phyloP scores from a whole-genome alignment of 1,284 basidiomycete species.

The Volvariella surrecta region DNA sequence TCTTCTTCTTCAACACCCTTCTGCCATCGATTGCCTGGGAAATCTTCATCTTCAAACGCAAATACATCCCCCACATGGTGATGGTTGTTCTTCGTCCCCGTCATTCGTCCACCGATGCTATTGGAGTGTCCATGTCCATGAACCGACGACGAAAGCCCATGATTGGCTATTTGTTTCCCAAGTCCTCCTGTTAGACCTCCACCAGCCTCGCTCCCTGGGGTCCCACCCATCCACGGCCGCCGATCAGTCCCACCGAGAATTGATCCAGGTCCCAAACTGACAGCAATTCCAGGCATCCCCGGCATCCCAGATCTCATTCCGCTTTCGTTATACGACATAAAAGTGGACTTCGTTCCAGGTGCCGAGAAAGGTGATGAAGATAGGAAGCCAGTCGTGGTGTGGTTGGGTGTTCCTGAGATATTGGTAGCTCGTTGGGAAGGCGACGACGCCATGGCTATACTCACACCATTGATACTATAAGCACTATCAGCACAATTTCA shows the following conservation, averaged over 20 bases:
- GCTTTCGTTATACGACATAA: slow-evolving; percentile 24
- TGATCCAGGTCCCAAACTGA: slow-evolving; percentile 32
- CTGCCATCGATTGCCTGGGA: slow-evolving; percentile 10
- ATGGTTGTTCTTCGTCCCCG: too few relatives aligned
- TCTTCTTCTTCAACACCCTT: too few relatives aligned
- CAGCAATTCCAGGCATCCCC: slow-evolving; percentile 26
- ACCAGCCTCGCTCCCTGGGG: slow-evolving; percentile 13
- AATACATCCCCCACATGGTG: slow-evolving; percentile 19
- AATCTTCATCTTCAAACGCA: slow-evolving; percentile 26
- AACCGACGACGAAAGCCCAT: too few relatives aligned
- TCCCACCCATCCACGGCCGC: slow-evolving; percentile 22
- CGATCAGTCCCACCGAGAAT: slow-evolving; percentile 31
- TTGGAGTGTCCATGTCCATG: too few relatives aligned
- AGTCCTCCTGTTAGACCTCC: too few relatives aligned
- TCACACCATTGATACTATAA: slow-evolving; percentile 20
- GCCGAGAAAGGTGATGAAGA: slow-evolving; percentile 64
- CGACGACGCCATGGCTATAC: slow-evolving; percentile 25
- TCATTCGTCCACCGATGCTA: too few relatives aligned
- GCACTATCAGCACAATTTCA: too few relatives aligned
- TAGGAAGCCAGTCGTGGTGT: slow-evolving; percentile 24
- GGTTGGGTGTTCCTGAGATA: too few relatives aligned
- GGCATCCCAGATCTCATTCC: not conserved
- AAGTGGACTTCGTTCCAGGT: slow-evolving; percentile 51
- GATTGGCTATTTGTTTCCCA: too few relatives aligned
- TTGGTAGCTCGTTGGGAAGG: too few relatives aligned